A percentile compares a stretch with the other conserved stretches of the same genome.
phyloP scores from a whole-genome alignment of 139 green algal species.

The Chlamydomonas sp. region DNA sequence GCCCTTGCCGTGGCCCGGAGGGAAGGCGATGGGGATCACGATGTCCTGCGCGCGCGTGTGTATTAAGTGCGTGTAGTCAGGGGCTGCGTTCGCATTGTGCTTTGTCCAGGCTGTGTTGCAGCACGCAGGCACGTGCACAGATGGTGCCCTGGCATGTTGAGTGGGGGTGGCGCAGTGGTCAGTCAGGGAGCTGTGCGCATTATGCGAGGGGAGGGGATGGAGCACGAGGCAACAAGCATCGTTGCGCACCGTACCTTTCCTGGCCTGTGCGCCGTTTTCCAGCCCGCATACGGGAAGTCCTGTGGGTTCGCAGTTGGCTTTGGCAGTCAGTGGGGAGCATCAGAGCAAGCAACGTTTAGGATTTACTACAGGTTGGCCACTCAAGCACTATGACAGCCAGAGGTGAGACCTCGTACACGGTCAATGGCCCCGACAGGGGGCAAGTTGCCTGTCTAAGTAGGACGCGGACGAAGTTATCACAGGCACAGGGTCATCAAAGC shows the following conservation, averaged over 20 bases:
- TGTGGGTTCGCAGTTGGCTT: too few relatives aligned
- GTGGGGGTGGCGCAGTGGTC: too few relatives aligned
- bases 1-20: neutral
- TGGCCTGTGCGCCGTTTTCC: constrained; percentile 30
- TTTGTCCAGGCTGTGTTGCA: neutral
- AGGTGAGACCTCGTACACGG: too few relatives aligned
- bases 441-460: too few relatives aligned
- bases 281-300: neutral
- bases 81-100: neutral
- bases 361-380: too few relatives aligned
- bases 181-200: neutral
- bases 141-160: too few relatives aligned
- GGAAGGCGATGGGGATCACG: neutral
- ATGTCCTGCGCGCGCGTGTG: neutral
- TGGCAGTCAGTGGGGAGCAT: too few relatives aligned
- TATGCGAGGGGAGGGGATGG: neutral
- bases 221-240: neutral
- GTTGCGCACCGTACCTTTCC: constrained; percentile 15
- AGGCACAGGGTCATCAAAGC: too few relatives aligned
- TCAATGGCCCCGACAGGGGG: too few relatives aligned
- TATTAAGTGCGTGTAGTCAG: neutral
- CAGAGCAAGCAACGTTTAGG: too few relatives aligned
- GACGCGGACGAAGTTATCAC: too few relatives aligned
- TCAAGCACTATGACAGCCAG: too few relatives aligned
- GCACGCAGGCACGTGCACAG: neutral